phyloP scores from a whole-genome alignment of 768 basidiomycete species.

The Lentinula raphanica region DNA sequence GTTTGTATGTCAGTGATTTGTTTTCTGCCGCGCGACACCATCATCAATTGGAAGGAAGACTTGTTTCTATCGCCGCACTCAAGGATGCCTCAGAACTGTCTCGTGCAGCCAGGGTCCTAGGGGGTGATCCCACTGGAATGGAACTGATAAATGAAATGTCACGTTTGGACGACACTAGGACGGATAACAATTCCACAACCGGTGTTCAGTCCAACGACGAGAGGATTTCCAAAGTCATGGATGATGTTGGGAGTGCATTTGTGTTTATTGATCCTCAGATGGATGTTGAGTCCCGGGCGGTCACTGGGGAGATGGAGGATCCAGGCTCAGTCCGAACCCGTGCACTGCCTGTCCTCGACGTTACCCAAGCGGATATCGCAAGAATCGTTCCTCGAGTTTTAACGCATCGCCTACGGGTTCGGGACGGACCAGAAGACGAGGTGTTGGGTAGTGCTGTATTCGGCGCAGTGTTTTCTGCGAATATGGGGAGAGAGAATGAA shows the following conservation, averaged over 20 bases:
- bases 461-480: conserved; percentile 36
- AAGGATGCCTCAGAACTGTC: conserved; percentile 64
- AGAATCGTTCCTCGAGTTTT: conserved; percentile 69
- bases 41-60: conserved; percentile 59
- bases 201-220: neutral
- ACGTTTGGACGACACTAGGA: neutral
- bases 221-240: conserved; percentile 10
- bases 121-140: conserved; percentile 54
- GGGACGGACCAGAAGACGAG: conserved; percentile 68
- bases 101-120: conserved; percentile 62
- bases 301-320: neutral
- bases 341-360: conserved; percentile 37
- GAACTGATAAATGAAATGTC: conserved; percentile 36
- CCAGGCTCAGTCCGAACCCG: neutral
- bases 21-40: conserved; percentile 73
- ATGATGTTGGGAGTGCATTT: conserved; percentile 5
- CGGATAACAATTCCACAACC: neutral
- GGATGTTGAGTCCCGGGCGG: neutral
- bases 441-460: conserved; percentile 58
- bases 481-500: conserved; percentile 10
- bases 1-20: conserved; percentile 66
- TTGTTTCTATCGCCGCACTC: conserved; percentile 57
- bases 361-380: conserved; percentile 71
- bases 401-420: conserved; percentile 68
- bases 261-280: neutral